A percentile compares a stretch with the other conserved stretches of the same genome.
phyloP scores from a whole-genome alignment of 495 filamentous ascomycete genomes.

The Penicillium waksmanii region DNA sequence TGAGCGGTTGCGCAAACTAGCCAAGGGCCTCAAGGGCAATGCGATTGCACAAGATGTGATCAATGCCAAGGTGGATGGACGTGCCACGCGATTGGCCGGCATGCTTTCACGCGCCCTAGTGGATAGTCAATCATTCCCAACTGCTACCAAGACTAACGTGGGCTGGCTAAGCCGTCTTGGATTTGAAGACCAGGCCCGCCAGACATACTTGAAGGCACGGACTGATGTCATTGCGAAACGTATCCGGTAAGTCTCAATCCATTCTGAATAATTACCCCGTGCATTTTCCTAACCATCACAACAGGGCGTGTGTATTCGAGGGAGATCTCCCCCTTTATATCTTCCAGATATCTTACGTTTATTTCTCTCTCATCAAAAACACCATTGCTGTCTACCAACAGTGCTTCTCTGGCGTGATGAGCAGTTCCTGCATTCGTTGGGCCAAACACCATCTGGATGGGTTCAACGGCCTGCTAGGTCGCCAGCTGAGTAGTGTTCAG shows the following conservation, averaged over 20 bases:
- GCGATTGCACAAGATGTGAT: conserved; percentile 85
- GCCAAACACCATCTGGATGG: conserved; percentile 88
- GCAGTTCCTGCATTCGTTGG: conserved; percentile 94
- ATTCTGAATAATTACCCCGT: not conserved
- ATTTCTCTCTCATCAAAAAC: conserved; percentile 91
- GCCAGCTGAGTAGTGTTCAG: conserved; percentile 83
- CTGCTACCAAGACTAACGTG: conserved; percentile 73
- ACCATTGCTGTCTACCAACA: conserved; percentile 85
- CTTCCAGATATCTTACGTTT: conserved; percentile 93
- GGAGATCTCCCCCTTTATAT: conserved; percentile 91
- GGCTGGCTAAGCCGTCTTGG: conserved; percentile 83
- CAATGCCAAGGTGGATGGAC: conserved; percentile 83
- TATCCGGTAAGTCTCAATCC: conserved; percentile 66
- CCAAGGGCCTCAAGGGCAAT: conserved; percentile 80
- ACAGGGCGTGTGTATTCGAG: conserved; percentile 89
- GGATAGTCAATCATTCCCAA: conserved; percentile 70
- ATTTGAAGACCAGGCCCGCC: conserved; percentile 85
- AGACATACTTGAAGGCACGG: conserved; percentile 81
- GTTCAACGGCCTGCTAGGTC: conserved; percentile 79
- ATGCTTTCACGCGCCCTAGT: conserved; percentile 74
- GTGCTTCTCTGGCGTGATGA: conserved; percentile 84
- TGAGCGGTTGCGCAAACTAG: conserved; percentile 79
- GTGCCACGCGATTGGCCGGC: conserved; percentile 76
- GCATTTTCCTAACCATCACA: conserved; percentile 33
- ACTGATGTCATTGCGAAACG: conserved; percentile 75